Percentiles rank a stretch among this genome's conserved stretches.
Conservation (phyloP, 225 moss, liverwort and hornwort species). For the Ulota crispa region DNA sequence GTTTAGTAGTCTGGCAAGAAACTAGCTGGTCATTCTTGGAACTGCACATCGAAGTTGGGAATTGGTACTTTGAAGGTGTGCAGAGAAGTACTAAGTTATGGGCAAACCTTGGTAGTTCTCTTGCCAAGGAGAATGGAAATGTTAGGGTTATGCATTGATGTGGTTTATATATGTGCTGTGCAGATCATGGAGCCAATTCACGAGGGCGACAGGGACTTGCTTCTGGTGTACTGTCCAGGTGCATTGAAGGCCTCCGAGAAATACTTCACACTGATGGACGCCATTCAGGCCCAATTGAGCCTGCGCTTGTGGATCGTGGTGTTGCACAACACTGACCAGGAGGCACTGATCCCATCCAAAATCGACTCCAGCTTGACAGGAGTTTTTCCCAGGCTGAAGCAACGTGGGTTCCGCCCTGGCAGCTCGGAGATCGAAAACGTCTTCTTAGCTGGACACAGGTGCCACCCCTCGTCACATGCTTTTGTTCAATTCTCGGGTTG, state of each 20-base stretch:
- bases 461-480: background rate
- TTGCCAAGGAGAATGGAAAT: background rate
- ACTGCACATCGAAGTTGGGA: slow-evolving; percentile 2
- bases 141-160: background rate
- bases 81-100: background rate
- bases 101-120: background rate
- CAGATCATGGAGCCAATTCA: slow-evolving; percentile 68
- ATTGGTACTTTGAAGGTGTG: background rate
- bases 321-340: slow-evolving; percentile 34
- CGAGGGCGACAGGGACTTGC: slow-evolving; percentile 54
- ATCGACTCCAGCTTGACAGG: slow-evolving; percentile 45
- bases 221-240: slow-evolving; percentile 51
- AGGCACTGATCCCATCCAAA: slow-evolving; percentile 14
- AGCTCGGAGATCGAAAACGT: slow-evolving; percentile 36
- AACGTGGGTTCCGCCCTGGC: slow-evolving; percentile 51
- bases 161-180: background rate
- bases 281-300: slow-evolving; percentile 48
- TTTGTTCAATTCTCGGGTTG: background rate
- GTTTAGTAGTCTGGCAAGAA: background rate
- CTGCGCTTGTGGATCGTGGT: slow-evolving; percentile 69
- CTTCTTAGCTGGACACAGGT: slow-evolving; percentile 63
- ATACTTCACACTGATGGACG: slow-evolving; percentile 42
- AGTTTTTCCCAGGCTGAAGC: slow-evolving; percentile 38
- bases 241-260: slow-evolving; percentile 41
- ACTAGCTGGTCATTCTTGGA: background rate